These are phyloP conservation scores for Gastrodia elata DNA, from an alignment of 106 monocot species.

Conservation along the genomic window DNA sequence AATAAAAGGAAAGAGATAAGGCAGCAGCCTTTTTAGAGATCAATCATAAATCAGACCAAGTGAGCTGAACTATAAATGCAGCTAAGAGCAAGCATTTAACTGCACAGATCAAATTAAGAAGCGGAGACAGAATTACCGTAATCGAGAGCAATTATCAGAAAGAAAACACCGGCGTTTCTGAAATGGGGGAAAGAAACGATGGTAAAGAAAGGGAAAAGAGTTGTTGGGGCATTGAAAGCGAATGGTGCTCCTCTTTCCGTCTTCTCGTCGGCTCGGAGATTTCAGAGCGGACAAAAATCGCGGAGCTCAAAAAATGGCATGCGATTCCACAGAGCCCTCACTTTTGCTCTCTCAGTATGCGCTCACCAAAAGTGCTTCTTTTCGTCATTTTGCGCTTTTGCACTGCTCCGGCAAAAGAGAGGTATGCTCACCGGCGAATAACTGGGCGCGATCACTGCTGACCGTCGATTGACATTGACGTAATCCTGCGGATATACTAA, in stretches of 20 bases:
- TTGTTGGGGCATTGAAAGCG: neutral
- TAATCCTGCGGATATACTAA: neutral
- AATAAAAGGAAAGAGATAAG: neutral
- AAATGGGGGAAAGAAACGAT: neutral
- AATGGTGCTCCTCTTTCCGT: neutral
- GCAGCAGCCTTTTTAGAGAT: neutral
- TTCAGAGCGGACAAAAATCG: neutral
- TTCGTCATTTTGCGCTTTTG: neutral
- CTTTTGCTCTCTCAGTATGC: neutral
- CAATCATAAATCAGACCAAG: neutral
- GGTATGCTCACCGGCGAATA: neutral
- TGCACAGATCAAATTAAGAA: too few relatives aligned
- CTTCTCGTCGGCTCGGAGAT: neutral
- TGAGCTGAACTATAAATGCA: neutral
- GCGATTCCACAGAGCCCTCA: neutral
- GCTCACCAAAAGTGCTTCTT: neutral
- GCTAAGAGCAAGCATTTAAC: neutral
- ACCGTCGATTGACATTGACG: too few relatives aligned
- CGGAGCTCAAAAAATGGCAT: neutral
- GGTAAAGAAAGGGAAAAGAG: neutral
- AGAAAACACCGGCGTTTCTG: too few relatives aligned
- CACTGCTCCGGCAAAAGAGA: neutral
- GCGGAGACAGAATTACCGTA: too few relatives aligned
- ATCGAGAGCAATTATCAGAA: too few relatives aligned
- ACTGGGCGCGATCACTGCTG: neutral